Conservation (phyloP, 371 early-diverging fungal genomes). For the Mortierella sp. region DNA sequence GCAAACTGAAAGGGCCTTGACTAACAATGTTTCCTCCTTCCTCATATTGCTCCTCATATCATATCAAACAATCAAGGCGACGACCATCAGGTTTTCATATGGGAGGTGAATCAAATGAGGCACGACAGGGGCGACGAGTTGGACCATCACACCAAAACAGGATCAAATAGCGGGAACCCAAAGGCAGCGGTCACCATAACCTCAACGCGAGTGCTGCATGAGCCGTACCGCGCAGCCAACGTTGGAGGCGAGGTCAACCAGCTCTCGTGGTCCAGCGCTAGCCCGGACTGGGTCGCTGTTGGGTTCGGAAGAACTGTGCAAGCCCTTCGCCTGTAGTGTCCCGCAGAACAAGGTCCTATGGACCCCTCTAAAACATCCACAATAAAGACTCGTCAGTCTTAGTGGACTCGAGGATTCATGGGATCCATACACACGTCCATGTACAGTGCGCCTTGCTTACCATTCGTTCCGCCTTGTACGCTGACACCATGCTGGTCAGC, state of each 20-base stretch:
- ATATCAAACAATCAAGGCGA: slow-evolving; percentile 71
- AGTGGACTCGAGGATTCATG: no score
- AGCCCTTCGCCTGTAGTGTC: slow-evolving; percentile 58
- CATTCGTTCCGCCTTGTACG: no score
- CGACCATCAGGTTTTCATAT: slow-evolving; percentile 81
- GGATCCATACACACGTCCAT: no score
- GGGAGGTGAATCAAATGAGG: slow-evolving; percentile 73
- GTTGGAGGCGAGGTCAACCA: slow-evolving; percentile 79
- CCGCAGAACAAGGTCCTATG: no score
- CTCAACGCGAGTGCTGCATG: slow-evolving; percentile 58
- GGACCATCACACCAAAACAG: slow-evolving; percentile 40
- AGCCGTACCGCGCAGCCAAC: slow-evolving; percentile 77
- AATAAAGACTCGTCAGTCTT: not conserved
- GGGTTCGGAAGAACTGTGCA: slow-evolving; percentile 74
- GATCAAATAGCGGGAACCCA: slow-evolving; percentile 16
- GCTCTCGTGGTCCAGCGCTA: slow-evolving; percentile 74
- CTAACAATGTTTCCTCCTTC: not conserved
- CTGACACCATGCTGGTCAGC: no score
- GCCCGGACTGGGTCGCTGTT: slow-evolving; percentile 83
- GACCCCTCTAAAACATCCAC: no score
- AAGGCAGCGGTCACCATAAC: slow-evolving; percentile 35
- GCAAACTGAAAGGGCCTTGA: not conserved
- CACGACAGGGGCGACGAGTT: slow-evolving; percentile 20
- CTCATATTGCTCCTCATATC: not conserved
- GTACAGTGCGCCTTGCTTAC: no score